phyloP scores from a whole-genome alignment of 306 rosid genomes.

The Vicia sativa region DNA sequence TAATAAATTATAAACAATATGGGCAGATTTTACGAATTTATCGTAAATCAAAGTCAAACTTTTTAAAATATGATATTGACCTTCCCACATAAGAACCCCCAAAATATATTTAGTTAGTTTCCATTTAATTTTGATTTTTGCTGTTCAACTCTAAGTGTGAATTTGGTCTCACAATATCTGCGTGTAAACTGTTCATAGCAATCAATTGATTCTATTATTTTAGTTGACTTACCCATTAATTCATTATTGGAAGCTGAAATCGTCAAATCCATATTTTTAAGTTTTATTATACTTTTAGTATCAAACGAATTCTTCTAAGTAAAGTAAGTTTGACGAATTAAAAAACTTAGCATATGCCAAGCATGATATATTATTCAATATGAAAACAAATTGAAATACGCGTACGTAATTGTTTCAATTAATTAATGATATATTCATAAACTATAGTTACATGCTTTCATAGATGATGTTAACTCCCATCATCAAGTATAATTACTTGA shows the following conservation, averaged over 20 bases:
- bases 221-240: too few relatives aligned
- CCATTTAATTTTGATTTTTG: too few relatives aligned
- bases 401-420: neutral
- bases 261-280: neutral
- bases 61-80: too few relatives aligned
- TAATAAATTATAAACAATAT: too few relatives aligned
- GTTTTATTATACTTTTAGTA: neutral
- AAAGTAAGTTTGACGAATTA: conserved; percentile 1
- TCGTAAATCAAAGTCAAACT: too few relatives aligned
- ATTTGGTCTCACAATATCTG: too few relatives aligned
- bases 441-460: neutral
- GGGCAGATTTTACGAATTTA: too few relatives aligned
- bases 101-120: too few relatives aligned
- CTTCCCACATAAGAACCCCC: too few relatives aligned
- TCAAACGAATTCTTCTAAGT: neutral
- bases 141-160: too few relatives aligned
- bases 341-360: neutral
- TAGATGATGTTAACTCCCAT: neutral
- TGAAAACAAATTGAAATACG: neutral
- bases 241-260: conserved; percentile 1
- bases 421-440: neutral
- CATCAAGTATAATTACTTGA: neutral
- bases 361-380: conserved; percentile 5
- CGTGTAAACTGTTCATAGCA: too few relatives aligned
- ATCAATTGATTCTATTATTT: too few relatives aligned